Percentiles rank a stretch among this genome's conserved stretches.
Evolutionary conservation across 2,329 filamentous ascomycete species (phyloP).

Genomic region (Penicillium rolfsii): DNA sequence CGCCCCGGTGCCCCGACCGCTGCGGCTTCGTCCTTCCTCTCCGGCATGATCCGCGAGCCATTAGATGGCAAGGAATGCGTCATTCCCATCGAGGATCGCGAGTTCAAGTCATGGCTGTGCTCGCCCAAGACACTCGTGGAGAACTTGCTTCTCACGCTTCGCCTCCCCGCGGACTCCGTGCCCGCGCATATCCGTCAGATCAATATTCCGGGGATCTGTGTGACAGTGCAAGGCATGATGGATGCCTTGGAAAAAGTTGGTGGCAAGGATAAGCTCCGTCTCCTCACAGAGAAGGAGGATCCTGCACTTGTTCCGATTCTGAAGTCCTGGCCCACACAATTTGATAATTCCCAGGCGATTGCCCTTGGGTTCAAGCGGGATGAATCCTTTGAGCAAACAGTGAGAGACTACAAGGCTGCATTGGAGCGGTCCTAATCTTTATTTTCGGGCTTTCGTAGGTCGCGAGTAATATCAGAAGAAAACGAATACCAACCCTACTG

Average conservation of each 20-base stretch:
- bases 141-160: constrained; percentile 58
- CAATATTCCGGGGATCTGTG: constrained; percentile 60
- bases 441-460: neutral
- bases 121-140: constrained; percentile 57
- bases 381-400: constrained; percentile 57
- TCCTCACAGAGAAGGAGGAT: constrained; percentile 58
- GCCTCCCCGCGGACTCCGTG: constrained; percentile 46
- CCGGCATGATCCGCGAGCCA: constrained; percentile 66
- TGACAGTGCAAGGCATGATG: constrained; percentile 60
- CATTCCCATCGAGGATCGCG: constrained; percentile 55
- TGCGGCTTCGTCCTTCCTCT: constrained; percentile 66
- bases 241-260: constrained; percentile 59
- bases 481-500: neutral
- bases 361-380: constrained; percentile 58
- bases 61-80: constrained; percentile 59
- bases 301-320: constrained; percentile 57
- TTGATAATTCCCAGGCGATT: constrained; percentile 57
- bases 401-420: constrained; percentile 58
- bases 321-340: constrained; percentile 60
- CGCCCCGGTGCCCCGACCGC: constrained; percentile 63
- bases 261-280: constrained; percentile 54
- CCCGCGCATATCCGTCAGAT: constrained; percentile 55
- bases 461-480: neutral
- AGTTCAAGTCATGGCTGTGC: constrained; percentile 59
- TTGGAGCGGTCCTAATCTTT: constrained; percentile 21